Base-by-base conservation (phyloP, 768 basidiomycete genomes). In the Cystoderma amianthinum region DNA sequence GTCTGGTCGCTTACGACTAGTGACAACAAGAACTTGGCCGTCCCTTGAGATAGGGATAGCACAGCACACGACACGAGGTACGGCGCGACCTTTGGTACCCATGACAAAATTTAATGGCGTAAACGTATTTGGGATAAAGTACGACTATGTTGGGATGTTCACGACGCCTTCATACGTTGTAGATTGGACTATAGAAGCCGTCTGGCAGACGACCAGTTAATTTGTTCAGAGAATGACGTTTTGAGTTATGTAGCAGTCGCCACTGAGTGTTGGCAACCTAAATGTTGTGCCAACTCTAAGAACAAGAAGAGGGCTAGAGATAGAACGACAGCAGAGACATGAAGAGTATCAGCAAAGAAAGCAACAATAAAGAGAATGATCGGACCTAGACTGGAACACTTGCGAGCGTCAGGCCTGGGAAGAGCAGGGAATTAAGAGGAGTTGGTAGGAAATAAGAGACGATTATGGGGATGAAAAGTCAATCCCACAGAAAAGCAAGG, bases 51-150 rank as follows among this genome's bases (percentile, higher is more conserved):
- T 87, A 41, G 89, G 89, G 43, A 92, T 92, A 38, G 89, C 89
- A 58, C 89, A 91, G 64, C 89, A 92, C 51, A 92, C 89, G 61
- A 92, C 74, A 58, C 89, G 84, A 41, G 89, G 89, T 38, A 76
- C 76, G 42, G 82, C 63, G 50, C 88, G 80, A 55, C 85, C 87
- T 71, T 89, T 88, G 50, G 78, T 73, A 45, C 68, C 72, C 72
- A 75, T 75, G 35, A 43, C 46, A 36, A 45, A 47, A 44, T 38
- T 47, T 39, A 52, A 42, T 44, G 41, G 44, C 40, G 45, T 45
- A 21, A 38, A 36, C 32, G 4, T 30, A n/a, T 30, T 42, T 46
- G 43, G 49, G 33, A 48, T 9, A 46, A 45, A 39, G 43, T 47
- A 44, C 41, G 39, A 34, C 33, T 41, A 30, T 13, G 17, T 33